Evolutionary conservation across 1,139 yeast genomes (phyloP), one percentile per base, ranked within the genome.

Genomic region (Pichia sp.): DNA sequence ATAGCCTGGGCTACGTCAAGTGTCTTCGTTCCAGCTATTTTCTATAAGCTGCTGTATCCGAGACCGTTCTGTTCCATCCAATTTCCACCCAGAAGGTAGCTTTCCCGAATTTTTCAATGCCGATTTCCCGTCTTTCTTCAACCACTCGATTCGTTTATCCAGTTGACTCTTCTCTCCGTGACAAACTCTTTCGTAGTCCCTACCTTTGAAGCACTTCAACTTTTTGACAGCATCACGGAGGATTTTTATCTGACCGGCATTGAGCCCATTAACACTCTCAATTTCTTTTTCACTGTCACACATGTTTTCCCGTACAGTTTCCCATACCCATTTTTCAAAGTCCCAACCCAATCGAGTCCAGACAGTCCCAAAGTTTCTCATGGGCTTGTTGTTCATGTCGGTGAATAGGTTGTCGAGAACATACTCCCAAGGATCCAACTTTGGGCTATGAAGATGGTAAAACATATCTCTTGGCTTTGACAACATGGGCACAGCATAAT

Each of bases 401-500:
- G 61, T 57, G 31, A 62, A 61, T 12, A 53, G 49, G 34, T 59
- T 58, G n/a, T 55, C 53, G 2, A 49, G 43, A 6, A 64, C 53
- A 45, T 63, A 61, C 17, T 58, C 54, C 58, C 61, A 63, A n/a
- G 68, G 68, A 49, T 65, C 63, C 14, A 64, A 48, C 47, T 75
- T 75, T 1, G 79, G 79, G 51, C 71, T 69, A 61, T 75, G 77
- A 43, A 73, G 62, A 60, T 76, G 79, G 50, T 76, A 67, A 60
- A 76, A 76, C 52, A 36, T 60, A 64, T 58, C 69, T 52, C 58
- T 53, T 1, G 61, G 55, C n/a, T 38, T 41, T 1, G 40, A 9
- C 10, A 48, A 34, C 33, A 48, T 54, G 3, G 56, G 54, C 3
- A 51, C 55, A 10, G 49, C 24, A 27, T 27, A 42, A 34, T 48